Evolutionary conservation across 768 basidiomycete genomes (phyloP), one percentile per base, ranked within the genome.

Genomic region (Nidula microcarpa): DNA sequence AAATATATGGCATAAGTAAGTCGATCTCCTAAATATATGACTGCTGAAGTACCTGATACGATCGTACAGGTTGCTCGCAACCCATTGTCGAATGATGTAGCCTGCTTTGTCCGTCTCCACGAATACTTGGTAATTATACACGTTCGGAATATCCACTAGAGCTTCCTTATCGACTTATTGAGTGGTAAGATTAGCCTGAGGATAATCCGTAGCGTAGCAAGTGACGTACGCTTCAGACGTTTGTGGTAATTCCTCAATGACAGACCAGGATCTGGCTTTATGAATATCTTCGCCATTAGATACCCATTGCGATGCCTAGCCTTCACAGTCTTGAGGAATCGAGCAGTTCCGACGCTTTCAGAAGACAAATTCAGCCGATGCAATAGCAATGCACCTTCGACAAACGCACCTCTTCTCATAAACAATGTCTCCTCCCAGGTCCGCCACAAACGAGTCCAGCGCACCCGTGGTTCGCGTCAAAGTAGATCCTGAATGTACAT

Each of bases 51-150:
- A 94, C 95, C 95, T 98, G 63, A 99, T 98, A 51, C 96, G 85
- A 67, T 98, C 97, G 66, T 98, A 99, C 14, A 98, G 75, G 63
- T 89, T 98, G 62, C 90, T 94, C 5, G 92, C 89, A 17, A 93
- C 76, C 92, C 93, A 99, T 67, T 98, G 96, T 17, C 96, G 79
- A 51, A 98, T 84, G 33, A 98, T 82, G 69, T 95, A 98, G 0
- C 94, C 97, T 6, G 95, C 97, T 65, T 90, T 91, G 60, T 98
- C 97, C 0, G 94, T 97, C 71, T 98, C 97, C 4, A 93, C 82
- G 53, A 95, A 92, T 0, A 84, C 76, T 58, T 95, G 92, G 65
- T 94, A 95, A 55, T 84, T 85, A 68, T 94, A 91, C 8, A 95
- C 80, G 68, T 98, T 97, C 2, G 89, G 79, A 36, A 97, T 85